Conservation (phyloP, 345 rosid genomes). For the Arabis hirsuta region DNA sequence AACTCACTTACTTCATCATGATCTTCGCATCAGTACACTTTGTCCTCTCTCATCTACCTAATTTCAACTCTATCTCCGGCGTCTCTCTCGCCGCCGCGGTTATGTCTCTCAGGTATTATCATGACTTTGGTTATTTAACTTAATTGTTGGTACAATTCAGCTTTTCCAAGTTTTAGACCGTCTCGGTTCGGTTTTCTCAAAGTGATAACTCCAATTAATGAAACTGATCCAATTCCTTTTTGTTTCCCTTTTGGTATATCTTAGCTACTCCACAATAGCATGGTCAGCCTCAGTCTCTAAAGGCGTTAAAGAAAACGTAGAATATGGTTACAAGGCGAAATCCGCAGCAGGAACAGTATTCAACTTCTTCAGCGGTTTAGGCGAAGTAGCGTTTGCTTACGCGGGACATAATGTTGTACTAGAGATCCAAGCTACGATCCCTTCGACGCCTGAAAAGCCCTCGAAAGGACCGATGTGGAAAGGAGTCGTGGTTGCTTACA, state of each 20-base stretch:
- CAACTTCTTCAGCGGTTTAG: constrained; percentile 66
- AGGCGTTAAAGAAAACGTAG: constrained; percentile 59
- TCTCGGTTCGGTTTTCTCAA: not conserved
- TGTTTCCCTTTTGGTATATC: not conserved
- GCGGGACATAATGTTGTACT: constrained; percentile 81
- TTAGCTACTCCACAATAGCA: constrained; percentile 80
- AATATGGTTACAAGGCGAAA: constrained; percentile 55
- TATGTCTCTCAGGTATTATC: constrained; percentile 69
- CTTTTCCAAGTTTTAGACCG: not conserved
- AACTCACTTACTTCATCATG: constrained; percentile 74
- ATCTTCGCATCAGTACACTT: constrained; percentile 76
- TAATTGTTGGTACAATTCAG: not conserved
- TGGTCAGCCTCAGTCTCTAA: constrained; percentile 64
- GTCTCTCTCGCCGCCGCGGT: constrained; percentile 77
- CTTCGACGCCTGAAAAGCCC: constrained; percentile 76
- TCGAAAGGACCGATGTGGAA: constrained; percentile 81
- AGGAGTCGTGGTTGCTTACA: constrained; percentile 72
- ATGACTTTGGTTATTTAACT: constrained; percentile 5
- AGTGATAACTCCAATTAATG: not conserved
- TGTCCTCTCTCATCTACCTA: constrained; percentile 79
- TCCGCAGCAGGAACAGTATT: constrained; percentile 53
- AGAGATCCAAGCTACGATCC: constrained; percentile 87
- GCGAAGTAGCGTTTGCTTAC: constrained; percentile 75
- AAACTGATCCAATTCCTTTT: not conserved
- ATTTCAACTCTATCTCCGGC: constrained; percentile 70